Base-by-base conservation (phyloP, 306 rosid genomes). In the Astragalus glycyphyllos region DNA sequence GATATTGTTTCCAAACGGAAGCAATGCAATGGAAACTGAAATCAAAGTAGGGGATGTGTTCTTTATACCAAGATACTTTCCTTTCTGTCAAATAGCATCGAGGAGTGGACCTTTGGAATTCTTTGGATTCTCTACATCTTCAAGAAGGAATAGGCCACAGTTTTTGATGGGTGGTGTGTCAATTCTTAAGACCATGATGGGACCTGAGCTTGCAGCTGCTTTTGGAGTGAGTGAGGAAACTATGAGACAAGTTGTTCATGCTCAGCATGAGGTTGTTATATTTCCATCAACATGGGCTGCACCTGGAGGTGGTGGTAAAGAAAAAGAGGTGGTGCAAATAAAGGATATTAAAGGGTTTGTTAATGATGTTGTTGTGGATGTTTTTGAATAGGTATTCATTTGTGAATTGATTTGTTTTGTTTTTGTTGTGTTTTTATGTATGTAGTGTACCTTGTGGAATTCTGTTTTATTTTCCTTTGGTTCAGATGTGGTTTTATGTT, bases 41-140 rank as follows among this genome's bases (percentile, higher is more conserved):
- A 71, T 94, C 29, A 77, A 17, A 65, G 82, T 79, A 82, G 98
- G 98, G 3, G 95, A 94, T 62, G 96, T 86, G 23, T 90, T 94
- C 85, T 80, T 68, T 7, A 72, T 92, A 17, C 96, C 98, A 0
- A 76, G 81, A 59, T 92, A 76, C 81, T 87, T 84, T 71, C 87
- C 98, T 0, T 89, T 92, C 73, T 89, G 96, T 37, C 98, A 94
- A 66, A 84, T 94, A 34, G 96, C 98, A 20, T 90, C 98, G 0
- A 74, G 92, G 47, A 72, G 48, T 0, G 95, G 92, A 0, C 77
- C 95, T 0, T 37, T 94, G 0, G 97, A 84, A 86, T 91, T 94
- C 74, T 80, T 94, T 44, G 98, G 98, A 35, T 94, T 94, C 88
- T 77, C 96, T 1, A 91, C 92, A 0, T 89, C 96, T 0, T 86